Base-by-base conservation (phyloP, 371 early-diverging fungal species). In the Mortierella sp. region DNA sequence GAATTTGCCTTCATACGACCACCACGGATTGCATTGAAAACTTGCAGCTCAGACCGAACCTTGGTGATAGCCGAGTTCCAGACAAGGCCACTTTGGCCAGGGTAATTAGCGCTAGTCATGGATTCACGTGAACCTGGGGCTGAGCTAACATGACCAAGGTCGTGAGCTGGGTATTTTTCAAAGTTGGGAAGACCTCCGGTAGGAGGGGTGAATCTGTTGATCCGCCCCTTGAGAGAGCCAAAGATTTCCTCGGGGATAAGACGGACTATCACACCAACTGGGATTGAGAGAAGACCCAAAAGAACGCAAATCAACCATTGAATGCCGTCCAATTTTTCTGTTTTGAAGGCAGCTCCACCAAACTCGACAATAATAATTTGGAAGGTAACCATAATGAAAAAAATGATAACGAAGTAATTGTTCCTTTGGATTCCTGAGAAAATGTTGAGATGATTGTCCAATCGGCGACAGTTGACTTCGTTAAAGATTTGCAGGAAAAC, bases 401-500 rank as follows among this genome's bases (percentile, higher is more conserved):
- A 87, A 35, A 93, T 90, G 29, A 78, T 31, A 15, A 89, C 64
- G 55, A 93, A 93, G 70, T 90, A 87, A 28, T 53, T 68, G 83
- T 94, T 94, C 28, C 83, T 74, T 19, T 29, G 66, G 3, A 91
- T 76, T 13, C 88, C 87, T 17, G 85, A 58, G 42, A 93, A 86
- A n/a, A 93, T 69, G 68, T 94, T 94, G 49, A 91, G 71, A 1
- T 83, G 76, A 70, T 88, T 87, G 61, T 93, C 88, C 53, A 94
- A 83, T 23, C 91, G 88, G 55, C 94, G 88, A 71, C 90, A 90
- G 75, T 92, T 92, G 85, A 92, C 58, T 72, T 91, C 91, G 76
- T 94, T 93, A 70, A 93, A 94, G 37, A 95, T 86, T 70, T 94
- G 95, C 53, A 93, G 78, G 67, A 93, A 91, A 2, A 94, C 92